Evolutionary conservation across 129 eudicot species (phyloP).

Genomic region (Scalesia atractyloides): DNA sequence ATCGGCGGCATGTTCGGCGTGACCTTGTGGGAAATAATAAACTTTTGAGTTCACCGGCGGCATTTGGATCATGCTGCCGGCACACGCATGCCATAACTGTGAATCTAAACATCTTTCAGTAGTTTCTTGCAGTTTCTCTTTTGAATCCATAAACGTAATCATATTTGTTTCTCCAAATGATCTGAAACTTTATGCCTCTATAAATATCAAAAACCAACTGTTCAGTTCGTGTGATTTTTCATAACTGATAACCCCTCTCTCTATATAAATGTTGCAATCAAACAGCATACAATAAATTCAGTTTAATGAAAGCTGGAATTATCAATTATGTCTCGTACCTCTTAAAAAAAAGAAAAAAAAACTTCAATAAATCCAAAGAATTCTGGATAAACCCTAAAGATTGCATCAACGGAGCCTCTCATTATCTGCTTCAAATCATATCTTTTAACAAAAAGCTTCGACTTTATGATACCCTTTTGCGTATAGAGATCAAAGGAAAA

Average conservation of each 20-base stretch:
- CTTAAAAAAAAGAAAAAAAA: neutral
- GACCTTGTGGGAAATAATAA: constrained; percentile 91
- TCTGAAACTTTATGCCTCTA: constrained; percentile 7
- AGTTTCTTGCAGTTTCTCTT: constrained; percentile 60
- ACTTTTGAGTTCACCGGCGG: constrained; percentile 70
- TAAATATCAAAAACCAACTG: constrained; percentile 32
- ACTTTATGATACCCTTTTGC: constrained; percentile 21
- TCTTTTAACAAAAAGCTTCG: constrained; percentile 13
- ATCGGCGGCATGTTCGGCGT: constrained; percentile 80
- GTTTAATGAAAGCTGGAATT: constrained; percentile 1
- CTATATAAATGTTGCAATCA: constrained; percentile 40
- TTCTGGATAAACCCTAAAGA: constrained; percentile 22
- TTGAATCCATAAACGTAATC: constrained; percentile 87
- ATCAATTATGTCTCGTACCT: constrained; percentile 22
- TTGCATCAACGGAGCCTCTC: constrained; percentile 42
- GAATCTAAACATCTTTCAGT: constrained; percentile 74
- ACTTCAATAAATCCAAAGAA: constrained; percentile 5
- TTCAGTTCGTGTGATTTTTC: constrained; percentile 39
- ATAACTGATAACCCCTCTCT: no score
- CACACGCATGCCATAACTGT: constrained; percentile 99
- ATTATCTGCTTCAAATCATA: constrained; percentile 38
- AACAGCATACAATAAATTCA: constrained; percentile 31
- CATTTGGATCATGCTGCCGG: constrained; percentile 98
- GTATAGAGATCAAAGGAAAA: constrained; percentile 9
- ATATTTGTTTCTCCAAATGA: constrained; percentile 27